Conservation (phyloP, 176 grass and related monocot species). For the Juncus effusus region DNA sequence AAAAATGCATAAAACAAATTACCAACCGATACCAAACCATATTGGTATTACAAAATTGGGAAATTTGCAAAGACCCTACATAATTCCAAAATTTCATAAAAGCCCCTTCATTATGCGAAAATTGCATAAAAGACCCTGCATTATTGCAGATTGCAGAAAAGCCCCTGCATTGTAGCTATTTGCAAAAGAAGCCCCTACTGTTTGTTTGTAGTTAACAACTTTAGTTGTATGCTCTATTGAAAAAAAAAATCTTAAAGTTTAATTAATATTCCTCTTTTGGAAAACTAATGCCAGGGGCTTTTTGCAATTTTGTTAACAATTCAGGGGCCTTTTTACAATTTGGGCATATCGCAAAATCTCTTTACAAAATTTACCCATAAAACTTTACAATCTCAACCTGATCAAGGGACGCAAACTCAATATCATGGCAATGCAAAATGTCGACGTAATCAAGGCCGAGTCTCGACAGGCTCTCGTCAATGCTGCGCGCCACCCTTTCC, state of each 20-base stretch:
- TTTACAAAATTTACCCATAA: too few relatives aligned
- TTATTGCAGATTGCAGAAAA: too few relatives aligned
- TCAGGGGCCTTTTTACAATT: background rate
- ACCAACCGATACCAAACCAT: background rate
- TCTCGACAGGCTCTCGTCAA: slow-evolving; percentile 75
- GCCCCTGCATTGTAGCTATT: too few relatives aligned
- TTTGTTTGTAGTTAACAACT: too few relatives aligned
- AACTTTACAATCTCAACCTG: slow-evolving; percentile 32
- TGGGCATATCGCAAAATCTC: too few relatives aligned
- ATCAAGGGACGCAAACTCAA: slow-evolving; percentile 78
- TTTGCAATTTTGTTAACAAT: background rate
- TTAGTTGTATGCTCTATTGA: background rate
- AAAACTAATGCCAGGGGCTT: background rate
- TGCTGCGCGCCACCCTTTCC: slow-evolving; percentile 47
- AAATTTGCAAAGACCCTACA: too few relatives aligned
- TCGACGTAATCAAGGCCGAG: slow-evolving; percentile 80
- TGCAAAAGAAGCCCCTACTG: too few relatives aligned
- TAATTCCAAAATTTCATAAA: too few relatives aligned
- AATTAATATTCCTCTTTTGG: too few relatives aligned
- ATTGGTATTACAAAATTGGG: too few relatives aligned
- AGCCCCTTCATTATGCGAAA: too few relatives aligned
- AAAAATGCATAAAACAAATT: background rate
- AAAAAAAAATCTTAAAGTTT: background rate
- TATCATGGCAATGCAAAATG: slow-evolving; percentile 82
- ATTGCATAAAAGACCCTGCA: too few relatives aligned